Evolutionary conservation across 2,329 filamentous ascomycete genomes (phyloP).

Genomic region (Claviceps digitariae): DNA sequence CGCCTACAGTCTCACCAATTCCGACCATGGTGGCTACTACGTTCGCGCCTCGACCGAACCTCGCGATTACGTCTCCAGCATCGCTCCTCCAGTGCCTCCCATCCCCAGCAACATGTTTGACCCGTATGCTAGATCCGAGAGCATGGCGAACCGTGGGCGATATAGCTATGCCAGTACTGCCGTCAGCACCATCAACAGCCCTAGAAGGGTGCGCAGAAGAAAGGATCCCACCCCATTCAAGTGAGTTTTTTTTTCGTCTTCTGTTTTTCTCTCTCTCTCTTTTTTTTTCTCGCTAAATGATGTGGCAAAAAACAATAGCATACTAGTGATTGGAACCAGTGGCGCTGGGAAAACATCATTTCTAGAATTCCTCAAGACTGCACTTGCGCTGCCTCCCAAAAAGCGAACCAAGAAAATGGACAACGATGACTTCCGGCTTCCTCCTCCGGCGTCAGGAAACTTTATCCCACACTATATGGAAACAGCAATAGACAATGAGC

Average conservation of each 20-base stretch:
- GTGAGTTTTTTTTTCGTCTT: constrained; percentile 42
- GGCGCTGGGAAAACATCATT: constrained; percentile 93
- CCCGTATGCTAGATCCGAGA: constrained; percentile 72
- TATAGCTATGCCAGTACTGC: constrained; percentile 94
- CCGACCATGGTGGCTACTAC: constrained; percentile 9
- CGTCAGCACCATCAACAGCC: constrained; percentile 83
- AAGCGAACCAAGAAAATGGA: constrained; percentile 50
- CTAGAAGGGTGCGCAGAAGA: constrained; percentile 77
- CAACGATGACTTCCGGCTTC: constrained; percentile 44
- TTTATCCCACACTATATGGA: constrained; percentile 87
- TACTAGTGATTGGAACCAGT: constrained; percentile 79
- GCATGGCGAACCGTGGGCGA: constrained; percentile 91
- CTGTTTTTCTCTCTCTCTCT: background rate
- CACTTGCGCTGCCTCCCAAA: constrained; percentile 68
- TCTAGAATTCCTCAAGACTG: constrained; percentile 83
- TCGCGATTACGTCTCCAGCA: constrained; percentile 28
- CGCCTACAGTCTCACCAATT: constrained; percentile 42
- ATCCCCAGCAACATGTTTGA: constrained; percentile 53
- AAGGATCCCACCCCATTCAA: constrained; percentile 98
- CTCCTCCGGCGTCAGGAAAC: constrained; percentile 44
- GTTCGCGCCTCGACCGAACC: constrained; percentile 24
- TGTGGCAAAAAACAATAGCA: constrained; percentile 34
- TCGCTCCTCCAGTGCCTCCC: constrained; percentile 38
- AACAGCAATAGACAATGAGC: constrained; percentile 84
- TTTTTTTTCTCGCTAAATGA: constrained; percentile 3